Evolutionary conservation across 2,329 filamentous ascomycete genomes (phyloP), one percentile per base, ranked within the genome.

Genomic region (Venturiaceae sp.): DNA sequence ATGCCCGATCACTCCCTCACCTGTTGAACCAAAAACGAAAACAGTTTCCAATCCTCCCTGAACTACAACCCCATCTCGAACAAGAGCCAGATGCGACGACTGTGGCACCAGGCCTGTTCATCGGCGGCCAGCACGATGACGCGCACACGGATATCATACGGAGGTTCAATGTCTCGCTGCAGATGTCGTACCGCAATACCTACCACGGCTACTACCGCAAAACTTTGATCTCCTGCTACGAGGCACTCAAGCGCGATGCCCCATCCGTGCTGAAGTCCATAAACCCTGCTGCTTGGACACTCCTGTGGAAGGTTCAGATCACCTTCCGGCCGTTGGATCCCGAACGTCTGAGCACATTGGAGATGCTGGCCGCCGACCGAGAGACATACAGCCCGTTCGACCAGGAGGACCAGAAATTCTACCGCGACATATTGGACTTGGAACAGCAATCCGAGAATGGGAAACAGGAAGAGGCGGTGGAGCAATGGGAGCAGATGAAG

Each of bases 381-480:
- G n/a, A n/a, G n/a, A n/a, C n/a, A n/a, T n/a, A n/a, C n/a, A n/a
- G n/a, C n/a, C n/a, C n/a, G n/a, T n/a, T 19, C 16, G 21, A n/a
- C 26, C n/a, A 2, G 14, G 39, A 14, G 34, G 7, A 13, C 21
- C 32, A 8, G 16, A 14, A 14, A 41, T 6, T 9, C n/a, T 7
- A 56, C 9, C 39, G 36, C 26, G 19, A 3, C 6, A 33, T 46
- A 21, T n/a, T 56, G 30, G 54, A 21, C 23, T 14, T 56, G 23
- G 54, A 56, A 46, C 26, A 39, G n/a, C 37, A 41, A 5, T 37
- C 39, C 13, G 54, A 34, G 9, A 56, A 33, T 16, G 54, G 54
- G 13, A 28, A 46, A n/a, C 54, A 56, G 34, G 39, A 41, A 8
- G 54, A 56, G 54, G 54, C 54, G 16, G 28, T 56, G 14, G 36